phyloP scores from a whole-genome alignment of 1,284 basidiomycete genomes.

The Rhodotorula glutinis region DNA sequence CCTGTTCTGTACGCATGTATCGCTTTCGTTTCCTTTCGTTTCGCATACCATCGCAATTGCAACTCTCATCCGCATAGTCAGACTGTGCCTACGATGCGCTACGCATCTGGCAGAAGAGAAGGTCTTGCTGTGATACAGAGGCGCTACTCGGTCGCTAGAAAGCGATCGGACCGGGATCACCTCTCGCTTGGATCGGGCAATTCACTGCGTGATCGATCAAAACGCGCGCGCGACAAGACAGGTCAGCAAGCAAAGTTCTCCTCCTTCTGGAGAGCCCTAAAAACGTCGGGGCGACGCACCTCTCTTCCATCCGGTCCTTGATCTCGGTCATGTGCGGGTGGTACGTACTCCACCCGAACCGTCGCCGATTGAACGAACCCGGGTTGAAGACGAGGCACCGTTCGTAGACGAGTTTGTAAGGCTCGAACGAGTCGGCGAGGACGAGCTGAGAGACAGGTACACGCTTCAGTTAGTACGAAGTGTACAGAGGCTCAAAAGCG shows the following conservation, averaged over 20 bases:
- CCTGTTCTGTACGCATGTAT: background rate
- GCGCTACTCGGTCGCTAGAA: no score
- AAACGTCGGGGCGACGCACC: constrained; percentile 15
- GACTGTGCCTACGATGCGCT: no score
- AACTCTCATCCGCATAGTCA: no score
- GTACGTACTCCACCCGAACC: constrained; percentile 48
- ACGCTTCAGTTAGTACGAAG: constrained; percentile 5
- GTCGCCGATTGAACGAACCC: constrained; percentile 54
- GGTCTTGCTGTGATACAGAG: no score
- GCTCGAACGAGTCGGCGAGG: constrained; percentile 95
- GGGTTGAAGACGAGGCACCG: constrained; percentile 99
- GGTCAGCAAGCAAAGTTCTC: no score
- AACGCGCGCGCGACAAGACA: background rate
- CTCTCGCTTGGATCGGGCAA: constrained; percentile 8
- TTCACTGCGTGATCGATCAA: constrained; percentile 9
- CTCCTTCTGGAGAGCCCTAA: no score
- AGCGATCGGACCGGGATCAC: no score
- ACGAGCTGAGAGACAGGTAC: constrained; percentile 62
- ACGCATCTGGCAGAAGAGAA: no score
- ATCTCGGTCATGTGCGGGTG: constrained; percentile 45
- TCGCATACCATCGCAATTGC: no score
- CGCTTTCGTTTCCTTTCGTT: background rate
- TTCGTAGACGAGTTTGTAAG: constrained; percentile 94
- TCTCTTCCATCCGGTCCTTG: constrained; percentile 45
- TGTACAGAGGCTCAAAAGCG: background rate